phyloP scores from a whole-genome alignment of 2,329 filamentous ascomycete species.

The Calonectria henricotiae region DNA sequence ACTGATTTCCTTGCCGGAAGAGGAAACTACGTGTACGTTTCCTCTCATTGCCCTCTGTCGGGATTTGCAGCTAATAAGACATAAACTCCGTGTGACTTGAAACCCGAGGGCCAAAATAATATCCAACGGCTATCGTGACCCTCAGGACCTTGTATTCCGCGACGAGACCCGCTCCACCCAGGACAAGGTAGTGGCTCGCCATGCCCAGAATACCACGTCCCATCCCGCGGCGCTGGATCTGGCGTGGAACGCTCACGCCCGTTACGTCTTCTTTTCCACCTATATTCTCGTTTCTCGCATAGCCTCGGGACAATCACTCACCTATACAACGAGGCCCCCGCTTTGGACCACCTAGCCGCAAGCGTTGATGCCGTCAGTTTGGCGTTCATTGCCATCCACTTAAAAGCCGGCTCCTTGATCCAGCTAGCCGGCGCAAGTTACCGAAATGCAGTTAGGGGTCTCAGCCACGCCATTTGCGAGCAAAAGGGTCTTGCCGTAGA shows the following conservation, averaged over 20 bases:
- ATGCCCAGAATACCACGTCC: conserved; percentile 8
- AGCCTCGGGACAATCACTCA: background rate
- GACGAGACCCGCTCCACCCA: conserved; percentile 45
- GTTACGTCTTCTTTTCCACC: conserved; percentile 6
- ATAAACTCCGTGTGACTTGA: conserved; percentile 7
- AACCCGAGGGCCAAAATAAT: conserved; percentile 38
- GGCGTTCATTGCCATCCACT: conserved; percentile 45
- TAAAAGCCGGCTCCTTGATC: conserved; percentile 14
- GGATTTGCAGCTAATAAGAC: background rate
- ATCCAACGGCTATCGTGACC: conserved; percentile 51
- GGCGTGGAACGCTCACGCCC: conserved; percentile 17
- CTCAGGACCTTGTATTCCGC: conserved; percentile 47
- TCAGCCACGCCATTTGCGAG: background rate
- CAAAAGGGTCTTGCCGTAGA: conserved; percentile 13
- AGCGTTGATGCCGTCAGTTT: conserved; percentile 51
- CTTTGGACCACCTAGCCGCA: conserved; percentile 38
- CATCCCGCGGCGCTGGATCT: conserved; percentile 13
- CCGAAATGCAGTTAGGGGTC: conserved; percentile 5
- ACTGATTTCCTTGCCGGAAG: conserved; percentile 8
- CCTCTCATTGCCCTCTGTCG: background rate
- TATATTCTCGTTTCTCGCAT: conserved; percentile 13
- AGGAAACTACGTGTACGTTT: conserved; percentile 23
- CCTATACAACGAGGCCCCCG: background rate
- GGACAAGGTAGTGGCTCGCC: conserved; percentile 28
- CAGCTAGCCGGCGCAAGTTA: conserved; percentile 30